These are phyloP conservation scores for Alternaria postmessia DNA, from an alignment of 2,329 filamentous ascomycete species.

Conservation along the genomic window DNA sequence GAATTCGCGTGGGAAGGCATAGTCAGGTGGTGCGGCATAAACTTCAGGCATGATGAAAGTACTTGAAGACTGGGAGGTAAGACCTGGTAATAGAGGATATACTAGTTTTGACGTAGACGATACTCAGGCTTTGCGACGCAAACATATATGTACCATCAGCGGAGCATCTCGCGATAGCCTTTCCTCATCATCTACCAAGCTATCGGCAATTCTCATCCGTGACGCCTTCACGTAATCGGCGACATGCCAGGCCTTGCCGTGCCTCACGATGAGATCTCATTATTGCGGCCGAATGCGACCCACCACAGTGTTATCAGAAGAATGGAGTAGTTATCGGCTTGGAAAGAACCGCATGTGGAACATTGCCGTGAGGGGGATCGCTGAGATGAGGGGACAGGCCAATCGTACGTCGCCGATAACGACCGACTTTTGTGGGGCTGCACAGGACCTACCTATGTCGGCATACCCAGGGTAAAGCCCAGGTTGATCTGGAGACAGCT, in stretches of 20 bases:
- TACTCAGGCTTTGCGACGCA: background rate
- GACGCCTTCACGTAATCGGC: conserved; percentile 4
- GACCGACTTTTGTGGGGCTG: conserved; percentile 7
- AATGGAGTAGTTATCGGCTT: conserved; percentile 8
- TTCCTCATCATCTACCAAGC: background rate
- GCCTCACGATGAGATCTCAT: conserved; percentile 1
- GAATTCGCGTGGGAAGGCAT: conserved; percentile 48
- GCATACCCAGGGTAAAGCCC: background rate
- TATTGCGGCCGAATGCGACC: background rate
- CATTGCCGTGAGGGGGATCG: conserved; percentile 2
- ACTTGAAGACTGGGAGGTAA: background rate
- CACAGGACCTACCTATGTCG: conserved; percentile 3
- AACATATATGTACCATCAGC: background rate
- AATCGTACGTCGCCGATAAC: conserved; percentile 18
- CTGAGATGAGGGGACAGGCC: background rate
- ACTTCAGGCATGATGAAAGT: conserved; percentile 32
- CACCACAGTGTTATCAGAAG: conserved; percentile 5
- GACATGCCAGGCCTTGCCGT: background rate
- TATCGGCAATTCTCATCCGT: conserved; percentile 8
- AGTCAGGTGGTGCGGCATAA: conserved; percentile 35
- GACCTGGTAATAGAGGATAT: background rate
- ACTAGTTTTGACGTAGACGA: background rate
- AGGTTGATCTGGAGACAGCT: background rate
- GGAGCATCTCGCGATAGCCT: background rate
- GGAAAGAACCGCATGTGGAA: conserved; percentile 10